phyloP scores from a whole-genome alignment of 2,329 filamentous ascomycete species.

The Diplocarpon rosae region DNA sequence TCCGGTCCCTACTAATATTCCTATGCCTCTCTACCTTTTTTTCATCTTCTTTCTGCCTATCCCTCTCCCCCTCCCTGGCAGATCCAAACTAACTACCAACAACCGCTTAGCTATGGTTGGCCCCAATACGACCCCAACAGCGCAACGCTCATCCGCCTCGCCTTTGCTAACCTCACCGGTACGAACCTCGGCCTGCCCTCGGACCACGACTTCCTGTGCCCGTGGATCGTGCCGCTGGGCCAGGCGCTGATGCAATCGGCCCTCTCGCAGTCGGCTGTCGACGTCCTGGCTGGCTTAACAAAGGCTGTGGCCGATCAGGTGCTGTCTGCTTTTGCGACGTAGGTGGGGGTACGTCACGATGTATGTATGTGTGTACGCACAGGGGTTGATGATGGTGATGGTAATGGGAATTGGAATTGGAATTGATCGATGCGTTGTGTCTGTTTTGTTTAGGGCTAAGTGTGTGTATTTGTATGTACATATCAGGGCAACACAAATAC shows the following conservation, averaged over 20 bases:
- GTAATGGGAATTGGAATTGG: too few species aligned
- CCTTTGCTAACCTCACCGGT: constrained; percentile 11
- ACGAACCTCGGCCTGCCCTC: constrained; percentile 8
- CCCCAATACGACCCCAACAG: constrained; percentile 8
- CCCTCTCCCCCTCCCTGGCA: too few species aligned
- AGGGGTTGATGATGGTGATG: too few species aligned
- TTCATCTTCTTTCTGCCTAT: too few species aligned
- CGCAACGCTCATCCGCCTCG: constrained; percentile 12
- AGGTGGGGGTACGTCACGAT: too few species aligned
- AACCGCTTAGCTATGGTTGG: constrained; percentile 10
- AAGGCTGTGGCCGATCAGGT: background rate
- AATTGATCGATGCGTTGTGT: too few species aligned
- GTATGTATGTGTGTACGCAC: too few species aligned
- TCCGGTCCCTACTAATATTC: background rate
- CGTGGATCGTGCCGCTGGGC: background rate
- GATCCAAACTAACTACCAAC: background rate
- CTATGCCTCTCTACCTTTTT: too few species aligned
- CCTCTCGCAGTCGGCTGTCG: background rate
- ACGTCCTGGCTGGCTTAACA: background rate
- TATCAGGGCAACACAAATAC: too few species aligned
- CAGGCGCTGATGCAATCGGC: background rate
- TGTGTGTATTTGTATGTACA: too few species aligned
- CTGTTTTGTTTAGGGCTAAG: too few species aligned
- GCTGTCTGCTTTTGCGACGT: background rate
- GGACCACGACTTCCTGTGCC: constrained; percentile 1